Conservation (phyloP, 1,284 basidiomycete genomes). For the Pascua guehoae region DNA sequence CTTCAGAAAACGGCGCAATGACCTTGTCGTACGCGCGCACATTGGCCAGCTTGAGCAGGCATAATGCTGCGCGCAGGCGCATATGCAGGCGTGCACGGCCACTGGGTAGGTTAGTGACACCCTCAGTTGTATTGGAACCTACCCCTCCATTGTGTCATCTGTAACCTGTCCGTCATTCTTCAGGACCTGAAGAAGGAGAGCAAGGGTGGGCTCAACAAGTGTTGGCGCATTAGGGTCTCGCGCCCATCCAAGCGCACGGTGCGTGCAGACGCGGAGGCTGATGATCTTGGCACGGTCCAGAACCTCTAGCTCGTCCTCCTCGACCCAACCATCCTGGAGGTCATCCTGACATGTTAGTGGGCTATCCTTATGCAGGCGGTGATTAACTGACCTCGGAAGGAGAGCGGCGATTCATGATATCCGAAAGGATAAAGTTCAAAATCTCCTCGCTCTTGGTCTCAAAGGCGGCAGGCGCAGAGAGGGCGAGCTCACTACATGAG, state of each 20-base stretch:
- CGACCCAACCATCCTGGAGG: slow-evolving; percentile 62
- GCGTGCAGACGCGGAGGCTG: slow-evolving; percentile 71
- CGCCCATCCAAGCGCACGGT: slow-evolving; percentile 69
- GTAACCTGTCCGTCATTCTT: slow-evolving; percentile 63
- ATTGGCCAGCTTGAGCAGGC: slow-evolving; percentile 74
- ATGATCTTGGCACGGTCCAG: slow-evolving; percentile 63
- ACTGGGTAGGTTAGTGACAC: slow-evolving; percentile 19
- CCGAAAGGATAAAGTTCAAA: slow-evolving; percentile 66
- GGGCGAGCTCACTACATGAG: slow-evolving; percentile 71
- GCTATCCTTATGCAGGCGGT: not conserved
- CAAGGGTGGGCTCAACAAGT: slow-evolving; percentile 68
- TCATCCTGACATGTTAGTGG: slow-evolving; percentile 2
- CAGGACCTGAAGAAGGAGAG: slow-evolving; percentile 67
- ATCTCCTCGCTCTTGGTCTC: slow-evolving; percentile 72
- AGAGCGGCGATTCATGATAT: slow-evolving; percentile 62
- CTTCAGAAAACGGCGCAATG: slow-evolving; percentile 61
- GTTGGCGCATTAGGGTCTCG: slow-evolving; percentile 60
- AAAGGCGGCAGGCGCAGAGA: slow-evolving; percentile 66
- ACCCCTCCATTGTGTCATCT: slow-evolving; percentile 65
- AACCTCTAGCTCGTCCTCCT: slow-evolving; percentile 58
- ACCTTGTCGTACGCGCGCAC: slow-evolving; percentile 61
- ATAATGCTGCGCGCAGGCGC: slow-evolving; percentile 74
- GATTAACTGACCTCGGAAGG: slow-evolving; percentile 53
- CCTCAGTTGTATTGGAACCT: not conserved
- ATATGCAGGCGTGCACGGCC: slow-evolving; percentile 51